Percentiles rank a stretch among this genome's conserved stretches.
phyloP scores from a whole-genome alignment of 148 eudicot genomes.

The Vaccinium darrowii region DNA sequence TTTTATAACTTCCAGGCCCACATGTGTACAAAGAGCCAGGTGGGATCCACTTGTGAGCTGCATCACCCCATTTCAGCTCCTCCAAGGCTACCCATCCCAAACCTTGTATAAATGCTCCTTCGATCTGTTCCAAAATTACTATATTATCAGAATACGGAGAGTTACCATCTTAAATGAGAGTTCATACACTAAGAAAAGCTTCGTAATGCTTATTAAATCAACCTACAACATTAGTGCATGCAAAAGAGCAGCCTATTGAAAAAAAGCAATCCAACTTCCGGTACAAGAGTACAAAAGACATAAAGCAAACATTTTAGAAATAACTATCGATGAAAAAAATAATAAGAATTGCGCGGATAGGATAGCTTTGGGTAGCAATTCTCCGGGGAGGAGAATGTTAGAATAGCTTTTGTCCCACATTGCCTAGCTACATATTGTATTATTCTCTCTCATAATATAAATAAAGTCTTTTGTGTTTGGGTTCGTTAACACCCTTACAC shows the following conservation, averaged over 20 bases:
- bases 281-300: background rate
- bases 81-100: constrained; percentile 95
- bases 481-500: too few species aligned
- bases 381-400: too few species aligned
- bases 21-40: constrained; percentile 77
- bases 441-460: too few species aligned
- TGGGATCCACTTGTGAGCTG: constrained; percentile 85
- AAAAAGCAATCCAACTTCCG: background rate
- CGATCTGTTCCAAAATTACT: constrained; percentile 56
- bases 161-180: background rate
- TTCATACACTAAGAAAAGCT: background rate
- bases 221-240: background rate
- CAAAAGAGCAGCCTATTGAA: background rate
- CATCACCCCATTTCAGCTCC: constrained; percentile 98
- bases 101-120: constrained; percentile 97
- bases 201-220: background rate
- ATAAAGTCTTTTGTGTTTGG: too few species aligned
- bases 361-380: too few species aligned
- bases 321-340: background rate
- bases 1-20: constrained; percentile 93
- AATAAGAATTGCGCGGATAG: background rate
- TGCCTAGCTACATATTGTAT: too few species aligned
- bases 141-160: constrained; percentile 14
- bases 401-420: too few species aligned
- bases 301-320: background rate